Evolutionary conservation across 768 basidiomycete species (phyloP).

Genomic region (Pleurotus pulmonarius): DNA sequence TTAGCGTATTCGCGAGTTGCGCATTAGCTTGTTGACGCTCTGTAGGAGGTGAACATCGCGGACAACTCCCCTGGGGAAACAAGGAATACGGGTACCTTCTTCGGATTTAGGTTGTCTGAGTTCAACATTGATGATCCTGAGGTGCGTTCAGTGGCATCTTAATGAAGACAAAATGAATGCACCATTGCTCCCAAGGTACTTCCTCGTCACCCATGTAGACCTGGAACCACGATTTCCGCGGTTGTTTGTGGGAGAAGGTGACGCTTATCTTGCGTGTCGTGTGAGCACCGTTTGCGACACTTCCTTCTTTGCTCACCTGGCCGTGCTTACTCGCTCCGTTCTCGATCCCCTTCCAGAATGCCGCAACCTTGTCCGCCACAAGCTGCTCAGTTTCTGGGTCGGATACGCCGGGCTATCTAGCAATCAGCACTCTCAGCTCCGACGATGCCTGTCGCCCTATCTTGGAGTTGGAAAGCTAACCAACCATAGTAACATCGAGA

Average conservation of each 20-base stretch:
- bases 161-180: constrained; percentile 7
- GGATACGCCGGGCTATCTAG: constrained; percentile 60
- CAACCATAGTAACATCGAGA: constrained; percentile 80
- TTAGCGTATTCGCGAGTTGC: constrained; percentile 57
- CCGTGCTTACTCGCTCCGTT: constrained; percentile 58
- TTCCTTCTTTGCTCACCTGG: constrained; percentile 41
- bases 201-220: constrained; percentile 74
- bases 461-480: constrained; percentile 29
- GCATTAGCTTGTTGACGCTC: constrained; percentile 51
- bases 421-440: too few species aligned
- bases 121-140: constrained; percentile 79
- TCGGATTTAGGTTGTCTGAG: constrained; percentile 68
- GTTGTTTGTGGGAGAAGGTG: constrained; percentile 73
- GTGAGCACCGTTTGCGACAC: neutral
- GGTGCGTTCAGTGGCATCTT: neutral
- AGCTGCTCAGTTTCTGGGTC: constrained; percentile 70
- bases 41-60: constrained; percentile 10
- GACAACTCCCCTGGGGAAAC: too few species aligned
- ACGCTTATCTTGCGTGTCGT: constrained; percentile 52
- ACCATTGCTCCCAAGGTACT: constrained; percentile 88
- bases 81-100: constrained; percentile 35
- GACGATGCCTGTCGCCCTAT: too few species aligned
- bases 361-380: constrained; percentile 71
- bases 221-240: constrained; percentile 77
- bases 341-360: constrained; percentile 78